Conservation (phyloP, 202 grass and related monocot genomes). For the Saccharum hybrid region DNA sequence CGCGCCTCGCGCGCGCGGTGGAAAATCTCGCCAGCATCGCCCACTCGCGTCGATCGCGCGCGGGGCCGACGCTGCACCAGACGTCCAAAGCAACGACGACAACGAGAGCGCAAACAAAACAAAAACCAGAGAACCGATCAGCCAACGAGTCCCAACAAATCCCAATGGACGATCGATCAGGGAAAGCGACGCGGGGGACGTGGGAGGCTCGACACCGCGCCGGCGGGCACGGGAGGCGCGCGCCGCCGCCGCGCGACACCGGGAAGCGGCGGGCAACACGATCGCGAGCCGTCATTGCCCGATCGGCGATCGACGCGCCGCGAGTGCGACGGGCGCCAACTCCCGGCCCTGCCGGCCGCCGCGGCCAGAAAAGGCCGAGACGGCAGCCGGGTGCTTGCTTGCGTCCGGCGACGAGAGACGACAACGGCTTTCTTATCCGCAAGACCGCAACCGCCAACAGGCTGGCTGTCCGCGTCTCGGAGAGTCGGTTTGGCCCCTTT, state of each 20-base stretch:
- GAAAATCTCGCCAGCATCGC: background rate
- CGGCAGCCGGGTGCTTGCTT: background rate
- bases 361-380: background rate
- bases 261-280: background rate
- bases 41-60: background rate
- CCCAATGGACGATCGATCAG: background rate
- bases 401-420: background rate
- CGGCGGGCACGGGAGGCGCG: constrained; percentile 27
- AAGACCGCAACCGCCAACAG: background rate
- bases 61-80: background rate
- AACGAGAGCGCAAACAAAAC: background rate
- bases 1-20: background rate
- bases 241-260: background rate
- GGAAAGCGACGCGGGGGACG: constrained; percentile 32
- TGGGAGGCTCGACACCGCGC: constrained; percentile 36
- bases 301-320: background rate
- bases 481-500: background rate
- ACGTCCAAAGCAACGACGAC: background rate
- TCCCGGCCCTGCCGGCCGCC: background rate
- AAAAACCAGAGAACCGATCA: background rate
- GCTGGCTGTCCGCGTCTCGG: background rate
- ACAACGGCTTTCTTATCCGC: background rate
- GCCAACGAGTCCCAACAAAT: background rate
- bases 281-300: background rate
- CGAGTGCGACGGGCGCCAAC: constrained; percentile 7